Base-by-base conservation (phyloP, 345 rosid species). In the Citrus unshiu region DNA sequence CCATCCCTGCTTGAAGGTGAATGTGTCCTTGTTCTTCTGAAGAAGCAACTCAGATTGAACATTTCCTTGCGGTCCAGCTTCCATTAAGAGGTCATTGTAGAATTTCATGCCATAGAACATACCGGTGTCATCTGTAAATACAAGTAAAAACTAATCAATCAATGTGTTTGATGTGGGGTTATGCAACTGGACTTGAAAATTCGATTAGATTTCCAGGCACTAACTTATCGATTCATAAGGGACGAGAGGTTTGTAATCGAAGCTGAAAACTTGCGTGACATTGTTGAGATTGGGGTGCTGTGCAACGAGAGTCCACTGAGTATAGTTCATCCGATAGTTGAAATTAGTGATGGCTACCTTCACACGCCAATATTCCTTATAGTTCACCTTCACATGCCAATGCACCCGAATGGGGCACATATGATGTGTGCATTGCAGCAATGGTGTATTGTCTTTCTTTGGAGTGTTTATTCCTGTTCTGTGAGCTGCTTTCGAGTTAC, bases 381-480 rank as follows among this genome's bases (percentile, higher is more conserved):
- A 90, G 74, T 88, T 88, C 78, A 83, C 68, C 85, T 90, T 90
- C 35, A 90, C 89, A 77, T 90, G 91, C 91, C 93, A 88, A 62
- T 90, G 93, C 37, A 90, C 93, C 54, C 88, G 80, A 57, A 88
- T 59, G 0, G 93, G 91, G 81, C 93, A 90, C 93, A 90, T 90
- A 62, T 90, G 93, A 66, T 86, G 89, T 1, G 93, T 90, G 84
- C 93, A 88, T 80, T 87, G 91, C 5, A 90, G 84, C 83, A 90
- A 78, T 25, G 89, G 90, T n/a, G 81, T 1, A 34, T 87, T 88
- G 81, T 90, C 90, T 78, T 90, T 90, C 77, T 66, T 84, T 21
- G 90, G 90, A 19, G 89, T 88, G 86, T 90, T 86, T 83, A 89
- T 65, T 71, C 88, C 90, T 66, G 29, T 78, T 37, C 27, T 78